Evolutionary conservation across 2,329 filamentous ascomycete species (phyloP).

Genomic region (Microcyclosporella mali): DNA sequence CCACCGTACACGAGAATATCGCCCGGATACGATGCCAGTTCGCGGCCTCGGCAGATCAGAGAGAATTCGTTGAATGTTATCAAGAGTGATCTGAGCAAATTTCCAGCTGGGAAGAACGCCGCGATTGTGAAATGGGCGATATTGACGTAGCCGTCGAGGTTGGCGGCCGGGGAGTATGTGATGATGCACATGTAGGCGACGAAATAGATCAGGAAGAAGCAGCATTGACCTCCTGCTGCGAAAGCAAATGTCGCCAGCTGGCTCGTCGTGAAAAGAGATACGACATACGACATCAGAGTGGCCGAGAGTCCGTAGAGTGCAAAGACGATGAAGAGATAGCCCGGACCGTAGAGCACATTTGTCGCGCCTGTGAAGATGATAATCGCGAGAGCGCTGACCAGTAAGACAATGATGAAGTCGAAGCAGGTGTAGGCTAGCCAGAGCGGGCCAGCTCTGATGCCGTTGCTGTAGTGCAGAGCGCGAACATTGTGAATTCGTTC

Average conservation of each 20-base stretch:
- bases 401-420: slow-evolving; percentile 68
- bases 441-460: slow-evolving; percentile 71
- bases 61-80: slow-evolving; percentile 79
- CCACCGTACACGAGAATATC: slow-evolving; percentile 71
- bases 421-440: slow-evolving; percentile 80
- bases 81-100: slow-evolving; percentile 66
- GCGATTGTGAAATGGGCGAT: slow-evolving; percentile 71
- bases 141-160: slow-evolving; percentile 61
- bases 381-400: slow-evolving; percentile 59
- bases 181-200: slow-evolving; percentile 43
- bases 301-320: slow-evolving; percentile 75
- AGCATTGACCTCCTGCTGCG: slow-evolving; percentile 67
- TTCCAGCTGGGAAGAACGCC: slow-evolving; percentile 69
- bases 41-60: slow-evolving; percentile 60
- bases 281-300: slow-evolving; percentile 68
- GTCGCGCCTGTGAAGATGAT: slow-evolving; percentile 62
- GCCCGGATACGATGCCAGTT: slow-evolving; percentile 62
- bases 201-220: slow-evolving; percentile 45
- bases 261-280: slow-evolving; percentile 72
- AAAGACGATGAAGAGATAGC: slow-evolving; percentile 76
- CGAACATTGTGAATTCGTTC: slow-evolving; percentile 75
- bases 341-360: slow-evolving; percentile 67
- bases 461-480: slow-evolving; percentile 85
- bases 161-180: slow-evolving; percentile 65
- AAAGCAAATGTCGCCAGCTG: slow-evolving; percentile 82